Base-by-base conservation (phyloP, 768 basidiomycete species). In the Xerocomellus dryophilus region DNA sequence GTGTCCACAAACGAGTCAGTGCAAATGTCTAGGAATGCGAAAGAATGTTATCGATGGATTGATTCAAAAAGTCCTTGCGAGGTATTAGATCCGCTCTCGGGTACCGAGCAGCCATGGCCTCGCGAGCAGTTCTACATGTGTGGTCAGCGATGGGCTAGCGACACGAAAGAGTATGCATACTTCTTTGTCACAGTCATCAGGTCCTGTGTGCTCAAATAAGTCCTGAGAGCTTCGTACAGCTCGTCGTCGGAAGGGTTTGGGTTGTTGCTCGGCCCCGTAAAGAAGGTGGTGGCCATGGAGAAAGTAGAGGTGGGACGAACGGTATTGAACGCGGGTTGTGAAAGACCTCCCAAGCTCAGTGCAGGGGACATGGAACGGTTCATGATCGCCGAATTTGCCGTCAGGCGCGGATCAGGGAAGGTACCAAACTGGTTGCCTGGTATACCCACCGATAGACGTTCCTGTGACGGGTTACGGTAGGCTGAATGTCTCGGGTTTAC, bases 171-270 rank as follows among this genome's bases (percentile, higher is more conserved):
- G 12, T 2, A 46, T 2, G 3, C 82, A 63, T 59, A 85, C 80
- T 82, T 84, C 75, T 84, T 84, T 58, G 82, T 84, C 43, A 88
- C 83, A n/a, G 76, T 78, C 85, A 88, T 85, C 59, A 86, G 66
- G 65, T 88, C 84, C 61, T 86, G 83, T 21, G 81, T 80, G 47
- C 83, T 80, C 51, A 88, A 62, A 62, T 83, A 85, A 21, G 74
- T 74, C 48, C 81, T 74, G 17, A 87, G 69, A 17, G 81, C 78
- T 15, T 67, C 76, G 58, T 84, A 73, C 41, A 88, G 60, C 59
- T 85, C 84, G 14, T 84, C 83, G 60, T 88, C 82, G 0, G 70
- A 75, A 12, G 86, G 85, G 43, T 83, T 75, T 8, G 81, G 73
- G 61, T 77, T 79, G 60, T 73, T 72, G 62, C 76, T 83, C 18